Percentiles rank a stretch among this genome's conserved stretches.
Conservation (phyloP, 2,329 filamentous ascomycete species). For the Seiridium cupressi region DNA sequence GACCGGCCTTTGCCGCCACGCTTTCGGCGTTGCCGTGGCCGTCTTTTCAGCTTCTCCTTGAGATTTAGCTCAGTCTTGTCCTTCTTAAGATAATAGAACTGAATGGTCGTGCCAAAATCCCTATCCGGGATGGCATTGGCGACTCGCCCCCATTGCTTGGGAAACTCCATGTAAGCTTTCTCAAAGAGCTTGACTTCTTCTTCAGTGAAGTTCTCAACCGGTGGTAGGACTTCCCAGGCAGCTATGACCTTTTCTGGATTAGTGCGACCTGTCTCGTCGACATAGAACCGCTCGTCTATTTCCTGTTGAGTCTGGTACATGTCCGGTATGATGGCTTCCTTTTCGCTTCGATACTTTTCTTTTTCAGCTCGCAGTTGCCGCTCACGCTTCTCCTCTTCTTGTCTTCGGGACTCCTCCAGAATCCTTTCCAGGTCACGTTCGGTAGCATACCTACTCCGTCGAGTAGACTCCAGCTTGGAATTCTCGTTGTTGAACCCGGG, state of each 20-base stretch:
- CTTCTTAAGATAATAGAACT: slow-evolving; percentile 83
- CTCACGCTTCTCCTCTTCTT: slow-evolving; percentile 69
- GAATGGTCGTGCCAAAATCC: slow-evolving; percentile 77
- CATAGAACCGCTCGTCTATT: slow-evolving; percentile 56
- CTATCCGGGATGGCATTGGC: slow-evolving; percentile 65
- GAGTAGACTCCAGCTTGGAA: slow-evolving; percentile 47
- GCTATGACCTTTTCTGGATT: slow-evolving; percentile 66
- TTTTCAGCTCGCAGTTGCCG: slow-evolving; percentile 63
- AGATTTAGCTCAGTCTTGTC: slow-evolving; percentile 74
- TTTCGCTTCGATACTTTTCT: slow-evolving; percentile 68
- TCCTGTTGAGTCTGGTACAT: slow-evolving; percentile 66
- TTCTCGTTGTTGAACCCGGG: slow-evolving; percentile 46
- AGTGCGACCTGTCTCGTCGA: slow-evolving; percentile 64
- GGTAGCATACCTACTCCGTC: slow-evolving; percentile 60
- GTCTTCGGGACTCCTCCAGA: slow-evolving; percentile 67
- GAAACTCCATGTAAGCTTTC: slow-evolving; percentile 69
- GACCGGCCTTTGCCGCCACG: slow-evolving; percentile 57
- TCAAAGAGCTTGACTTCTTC: slow-evolving; percentile 72
- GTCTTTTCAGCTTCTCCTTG: slow-evolving; percentile 71
- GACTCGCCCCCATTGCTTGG: slow-evolving; percentile 81
- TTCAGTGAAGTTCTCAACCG: slow-evolving; percentile 71
- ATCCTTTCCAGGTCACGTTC: slow-evolving; percentile 73
- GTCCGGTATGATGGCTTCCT: slow-evolving; percentile 71
- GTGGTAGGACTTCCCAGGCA: slow-evolving; percentile 70
- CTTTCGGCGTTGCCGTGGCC: slow-evolving; percentile 58